These are phyloP conservation scores for Cronartium ribicola DNA, from an alignment of 1,284 basidiomycete genomes.

Conservation along the genomic window DNA sequence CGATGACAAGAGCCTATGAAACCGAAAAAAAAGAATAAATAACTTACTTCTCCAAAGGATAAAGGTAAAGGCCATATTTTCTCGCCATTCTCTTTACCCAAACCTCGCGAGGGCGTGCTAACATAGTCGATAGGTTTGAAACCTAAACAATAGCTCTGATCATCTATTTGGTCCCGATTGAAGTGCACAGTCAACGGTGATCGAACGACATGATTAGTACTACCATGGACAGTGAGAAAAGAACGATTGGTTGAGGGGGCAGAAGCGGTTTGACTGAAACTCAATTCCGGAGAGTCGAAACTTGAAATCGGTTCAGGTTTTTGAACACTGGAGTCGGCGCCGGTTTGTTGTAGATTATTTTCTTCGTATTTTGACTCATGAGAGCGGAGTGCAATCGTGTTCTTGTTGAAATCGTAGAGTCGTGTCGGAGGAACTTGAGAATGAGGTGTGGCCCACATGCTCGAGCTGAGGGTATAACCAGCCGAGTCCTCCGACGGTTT, in stretches of 20 bases:
- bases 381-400: neutral
- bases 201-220: neutral
- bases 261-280: conserved; percentile 35
- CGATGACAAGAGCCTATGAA: neutral
- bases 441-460: conserved; percentile 39
- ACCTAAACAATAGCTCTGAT: conserved; percentile 11
- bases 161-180: neutral
- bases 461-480: conserved; percentile 39
- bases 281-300: conserved; percentile 34
- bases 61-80: conserved; percentile 25
- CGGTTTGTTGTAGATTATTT: neutral
- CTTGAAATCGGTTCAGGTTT: conserved; percentile 11
- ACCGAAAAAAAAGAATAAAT: neutral
- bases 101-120: neutral
- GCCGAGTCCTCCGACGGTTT: conserved; percentile 11
- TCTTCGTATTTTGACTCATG: neutral
- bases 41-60: conserved; percentile 40
- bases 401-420: conserved; percentile 10
- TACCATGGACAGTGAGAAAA: conserved; percentile 25
- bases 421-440: neutral
- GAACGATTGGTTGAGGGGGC: conserved; percentile 37
- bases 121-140: conserved; percentile 12
- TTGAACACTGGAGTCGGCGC: neutral
- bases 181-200: neutral
- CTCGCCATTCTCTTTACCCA: conserved; percentile 22